Evolutionary conservation across 2,329 filamentous ascomycete species (phyloP).

Genomic region (Cytospora mali): DNA sequence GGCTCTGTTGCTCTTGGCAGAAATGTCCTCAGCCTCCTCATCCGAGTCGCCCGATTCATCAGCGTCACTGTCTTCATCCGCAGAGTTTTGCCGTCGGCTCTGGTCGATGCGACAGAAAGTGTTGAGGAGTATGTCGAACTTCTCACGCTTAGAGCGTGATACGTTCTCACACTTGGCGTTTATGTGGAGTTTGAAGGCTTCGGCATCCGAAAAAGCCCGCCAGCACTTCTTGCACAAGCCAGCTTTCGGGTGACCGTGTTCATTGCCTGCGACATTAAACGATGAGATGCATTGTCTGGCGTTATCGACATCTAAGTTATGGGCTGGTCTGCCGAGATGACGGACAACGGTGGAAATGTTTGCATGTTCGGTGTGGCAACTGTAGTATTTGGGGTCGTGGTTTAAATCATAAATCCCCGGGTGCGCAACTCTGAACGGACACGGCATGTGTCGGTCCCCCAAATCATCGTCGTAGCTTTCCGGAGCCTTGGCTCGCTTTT

Average conservation of each 20-base stretch:
- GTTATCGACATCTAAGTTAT: slow-evolving; percentile 35
- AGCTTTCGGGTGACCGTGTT: slow-evolving; percentile 33
- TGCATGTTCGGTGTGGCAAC: slow-evolving; percentile 38
- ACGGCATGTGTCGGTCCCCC: slow-evolving; percentile 36
- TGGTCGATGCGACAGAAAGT: slow-evolving; percentile 22
- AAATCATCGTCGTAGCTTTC: slow-evolving; percentile 25
- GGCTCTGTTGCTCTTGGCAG: background rate
- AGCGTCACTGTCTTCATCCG: background rate
- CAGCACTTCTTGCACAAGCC: slow-evolving; percentile 40
- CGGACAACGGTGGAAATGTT: slow-evolving; percentile 42
- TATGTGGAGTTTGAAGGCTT: slow-evolving; percentile 35
- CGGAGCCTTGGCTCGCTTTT: slow-evolving; percentile 31
- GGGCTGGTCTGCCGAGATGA: slow-evolving; percentile 37
- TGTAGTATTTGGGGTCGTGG: slow-evolving; percentile 35
- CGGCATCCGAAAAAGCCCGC: slow-evolving; percentile 33
- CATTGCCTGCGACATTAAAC: slow-evolving; percentile 35
- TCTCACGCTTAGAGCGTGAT: slow-evolving; percentile 26
- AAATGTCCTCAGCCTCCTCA: slow-evolving; percentile 6
- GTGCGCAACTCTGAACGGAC: slow-evolving; percentile 28
- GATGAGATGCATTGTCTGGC: slow-evolving; percentile 34
- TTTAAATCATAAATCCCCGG: slow-evolving; percentile 33
- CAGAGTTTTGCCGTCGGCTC: background rate
- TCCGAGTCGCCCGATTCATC: slow-evolving; percentile 12
- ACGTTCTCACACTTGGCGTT: slow-evolving; percentile 23
- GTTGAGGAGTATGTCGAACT: slow-evolving; percentile 20